Conservation (phyloP, 352 stramenopile species). For the Phytophthora uliginosa region DNA sequence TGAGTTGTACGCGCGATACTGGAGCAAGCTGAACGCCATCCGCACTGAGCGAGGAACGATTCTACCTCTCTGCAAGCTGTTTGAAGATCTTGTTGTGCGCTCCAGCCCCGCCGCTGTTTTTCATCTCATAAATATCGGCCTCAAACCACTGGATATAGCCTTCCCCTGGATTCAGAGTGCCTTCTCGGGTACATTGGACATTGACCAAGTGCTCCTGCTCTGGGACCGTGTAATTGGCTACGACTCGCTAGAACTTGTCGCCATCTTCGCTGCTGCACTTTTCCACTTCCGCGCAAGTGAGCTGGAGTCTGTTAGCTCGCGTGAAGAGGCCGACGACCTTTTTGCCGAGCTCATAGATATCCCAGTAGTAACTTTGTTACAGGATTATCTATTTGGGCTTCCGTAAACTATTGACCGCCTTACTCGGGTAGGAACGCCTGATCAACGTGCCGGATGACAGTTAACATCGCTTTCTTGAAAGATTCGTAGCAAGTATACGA, state of each 20-base stretch:
- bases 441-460: constrained; percentile 49
- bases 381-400: constrained; percentile 78
- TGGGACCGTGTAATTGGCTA: constrained; percentile 85
- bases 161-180: constrained; percentile 87
- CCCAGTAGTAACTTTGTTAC: constrained; percentile 70
- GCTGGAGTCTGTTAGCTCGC: constrained; percentile 47
- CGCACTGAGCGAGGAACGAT: constrained; percentile 63
- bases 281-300: constrained; percentile 79
- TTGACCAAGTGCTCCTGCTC: constrained; percentile 78
- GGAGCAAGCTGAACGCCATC: constrained; percentile 82
- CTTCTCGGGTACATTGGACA: constrained; percentile 83
- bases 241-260: constrained; percentile 75
- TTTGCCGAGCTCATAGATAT: constrained; percentile 82
- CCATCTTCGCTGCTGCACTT: constrained; percentile 73
- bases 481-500: constrained; percentile 61
- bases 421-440: constrained; percentile 48
- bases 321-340: constrained; percentile 69
- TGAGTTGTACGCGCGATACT: constrained; percentile 83
- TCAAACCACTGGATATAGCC: constrained; percentile 74
- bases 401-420: constrained; percentile 24
- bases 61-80: constrained; percentile 77
- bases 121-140: constrained; percentile 66
- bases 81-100: constrained; percentile 69
- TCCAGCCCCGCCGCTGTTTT: constrained; percentile 65
- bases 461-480: constrained; percentile 61